Evolutionary conservation across 1,139 yeast genomes (phyloP).

Genomic region (Yamadazyma siamensis): DNA sequence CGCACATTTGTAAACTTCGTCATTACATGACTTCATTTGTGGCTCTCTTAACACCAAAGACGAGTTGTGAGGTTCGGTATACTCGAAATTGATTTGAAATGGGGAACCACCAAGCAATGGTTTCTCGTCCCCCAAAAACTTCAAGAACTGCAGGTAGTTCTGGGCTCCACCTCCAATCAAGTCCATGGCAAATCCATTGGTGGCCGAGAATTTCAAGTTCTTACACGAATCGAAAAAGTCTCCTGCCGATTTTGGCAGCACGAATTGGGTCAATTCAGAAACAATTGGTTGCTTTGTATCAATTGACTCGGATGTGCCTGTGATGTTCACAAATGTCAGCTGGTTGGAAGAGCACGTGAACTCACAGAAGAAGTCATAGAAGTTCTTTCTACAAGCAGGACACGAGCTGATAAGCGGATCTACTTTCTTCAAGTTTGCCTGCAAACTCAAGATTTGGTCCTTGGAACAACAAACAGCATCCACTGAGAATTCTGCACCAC

Average conservation of each 20-base stretch:
- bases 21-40: constrained; percentile 55
- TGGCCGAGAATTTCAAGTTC: constrained; percentile 86
- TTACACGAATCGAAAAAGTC: constrained; percentile 80
- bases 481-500: constrained; percentile 64
- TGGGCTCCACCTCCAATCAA: constrained; percentile 94
- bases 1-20: constrained; percentile 69
- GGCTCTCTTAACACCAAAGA: constrained; percentile 27
- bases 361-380: constrained; percentile 79
- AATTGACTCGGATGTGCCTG: constrained; percentile 48
- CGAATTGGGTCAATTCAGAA: constrained; percentile 63
- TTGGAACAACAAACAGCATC: constrained; percentile 39
- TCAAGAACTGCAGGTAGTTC: constrained; percentile 66
- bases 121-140: constrained; percentile 90
- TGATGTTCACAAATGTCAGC: constrained; percentile 66
- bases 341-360: constrained; percentile 92
- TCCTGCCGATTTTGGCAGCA: constrained; percentile 58
- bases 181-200: constrained; percentile 96
- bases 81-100: constrained; percentile 80
- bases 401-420: constrained; percentile 84
- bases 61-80: constrained; percentile 24
- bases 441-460: constrained; percentile 32
- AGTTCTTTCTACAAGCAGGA: constrained; percentile 90
- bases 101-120: constrained; percentile 95
- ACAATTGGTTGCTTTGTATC: constrained; percentile 60
- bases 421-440: constrained; percentile 62